These are phyloP conservation scores for Polyporus tsugae DNA, from an alignment of 1,284 basidiomycete species.

Conservation along the genomic window DNA sequence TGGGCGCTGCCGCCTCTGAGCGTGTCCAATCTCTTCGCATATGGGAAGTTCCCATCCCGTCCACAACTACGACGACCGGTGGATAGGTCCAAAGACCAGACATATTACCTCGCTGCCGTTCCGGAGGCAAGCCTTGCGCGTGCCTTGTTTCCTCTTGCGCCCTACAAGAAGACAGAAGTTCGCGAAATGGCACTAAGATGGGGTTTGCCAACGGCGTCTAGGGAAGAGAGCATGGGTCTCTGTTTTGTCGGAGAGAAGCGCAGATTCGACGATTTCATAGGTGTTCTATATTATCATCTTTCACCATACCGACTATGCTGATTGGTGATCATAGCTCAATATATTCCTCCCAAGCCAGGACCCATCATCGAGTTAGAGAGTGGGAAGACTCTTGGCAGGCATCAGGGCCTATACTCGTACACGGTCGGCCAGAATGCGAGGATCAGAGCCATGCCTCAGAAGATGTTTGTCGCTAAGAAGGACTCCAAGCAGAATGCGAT, in stretches of 20 bases:
- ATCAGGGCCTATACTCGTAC: slow-evolving; percentile 87
- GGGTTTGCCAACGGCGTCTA: slow-evolving; percentile 78
- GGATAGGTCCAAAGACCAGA: slow-evolving; percentile 89
- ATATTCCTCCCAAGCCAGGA: slow-evolving; percentile 75
- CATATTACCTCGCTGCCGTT: slow-evolving; percentile 91
- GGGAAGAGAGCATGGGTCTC: slow-evolving; percentile 95
- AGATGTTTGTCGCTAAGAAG: slow-evolving; percentile 84
- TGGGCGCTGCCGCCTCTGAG: slow-evolving; percentile 46
- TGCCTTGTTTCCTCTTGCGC: slow-evolving; percentile 83
- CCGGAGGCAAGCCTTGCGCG: slow-evolving; percentile 68
- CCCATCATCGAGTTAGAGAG: slow-evolving; percentile 68
- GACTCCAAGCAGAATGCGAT: slow-evolving; percentile 68
- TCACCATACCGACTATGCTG: neutral
- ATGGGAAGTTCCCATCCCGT: slow-evolving; percentile 41
- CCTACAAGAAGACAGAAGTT: slow-evolving; percentile 75
- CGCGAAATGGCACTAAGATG: slow-evolving; percentile 78
- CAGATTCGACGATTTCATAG: slow-evolving; percentile 79
- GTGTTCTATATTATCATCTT: slow-evolving; percentile 50
- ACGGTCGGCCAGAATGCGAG: slow-evolving; percentile 88
- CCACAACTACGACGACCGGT: slow-evolving; percentile 72
- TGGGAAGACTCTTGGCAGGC: slow-evolving; percentile 65
- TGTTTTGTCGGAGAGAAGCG: slow-evolving; percentile 92
- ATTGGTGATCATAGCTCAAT: slow-evolving; percentile 65
- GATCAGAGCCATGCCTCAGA: slow-evolving; percentile 67
- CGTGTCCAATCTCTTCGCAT: slow-evolving; percentile 23